Conservation (phyloP, 345 rosid species). For the Eucalyptus globulus region DNA sequence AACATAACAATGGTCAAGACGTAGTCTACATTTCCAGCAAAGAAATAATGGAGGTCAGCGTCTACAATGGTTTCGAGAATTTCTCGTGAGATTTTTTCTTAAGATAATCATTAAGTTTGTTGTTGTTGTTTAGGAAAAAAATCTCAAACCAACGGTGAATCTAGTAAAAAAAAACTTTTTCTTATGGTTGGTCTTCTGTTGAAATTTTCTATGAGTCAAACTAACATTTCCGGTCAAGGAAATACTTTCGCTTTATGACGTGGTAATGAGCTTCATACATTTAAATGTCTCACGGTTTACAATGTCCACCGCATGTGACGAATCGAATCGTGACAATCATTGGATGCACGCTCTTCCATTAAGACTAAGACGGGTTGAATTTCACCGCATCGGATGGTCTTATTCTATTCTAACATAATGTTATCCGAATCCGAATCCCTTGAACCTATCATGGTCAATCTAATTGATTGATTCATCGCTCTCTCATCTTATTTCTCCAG, state of each 20-base stretch:
- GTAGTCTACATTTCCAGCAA: not conserved
- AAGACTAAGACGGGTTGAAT: too few relatives aligned
- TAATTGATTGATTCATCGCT: too few relatives aligned
- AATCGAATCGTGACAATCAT: fast-evolving
- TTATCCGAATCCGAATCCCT: not conserved
- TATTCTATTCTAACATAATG: not conserved
- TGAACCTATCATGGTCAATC: not conserved
- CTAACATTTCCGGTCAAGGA: fast-evolving
- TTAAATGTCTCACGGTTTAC: not conserved
- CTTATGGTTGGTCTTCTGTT: not conserved
- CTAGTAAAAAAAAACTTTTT: too few relatives aligned
- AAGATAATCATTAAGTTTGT: not conserved
- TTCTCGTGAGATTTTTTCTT: too few relatives aligned
- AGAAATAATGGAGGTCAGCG: too few relatives aligned
- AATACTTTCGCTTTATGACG: not conserved
- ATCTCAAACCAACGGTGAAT: not conserved
- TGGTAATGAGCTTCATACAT: too few relatives aligned
- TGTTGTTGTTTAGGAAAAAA: not conserved
- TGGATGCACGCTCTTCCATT: too few relatives aligned
- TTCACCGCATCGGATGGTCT: not conserved
- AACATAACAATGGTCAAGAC: not conserved
- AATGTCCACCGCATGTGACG: fast-evolving
- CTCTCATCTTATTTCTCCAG: too few relatives aligned
- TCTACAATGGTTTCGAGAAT: not conserved
- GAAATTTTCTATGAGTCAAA: not conserved